A percentile compares a stretch with the other conserved stretches of the same genome.
Conservation (phyloP, 768 basidiomycete genomes). For the Guyanaporus albipodus region DNA sequence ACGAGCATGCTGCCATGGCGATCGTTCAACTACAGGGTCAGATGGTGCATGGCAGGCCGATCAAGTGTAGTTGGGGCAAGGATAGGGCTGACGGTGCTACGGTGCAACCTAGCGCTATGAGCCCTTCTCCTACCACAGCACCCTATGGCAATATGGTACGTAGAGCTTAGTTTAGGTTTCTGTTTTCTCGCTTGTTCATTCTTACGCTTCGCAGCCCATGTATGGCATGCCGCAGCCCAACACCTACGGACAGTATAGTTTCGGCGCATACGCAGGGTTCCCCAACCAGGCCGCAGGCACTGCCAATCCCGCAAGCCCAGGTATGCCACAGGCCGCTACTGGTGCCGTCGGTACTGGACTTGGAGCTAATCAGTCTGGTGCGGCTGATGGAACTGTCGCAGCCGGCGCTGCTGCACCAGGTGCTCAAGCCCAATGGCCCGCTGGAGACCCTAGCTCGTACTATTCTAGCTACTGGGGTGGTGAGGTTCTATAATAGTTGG, state of each 20-base stretch:
- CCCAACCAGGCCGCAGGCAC: constrained; percentile 54
- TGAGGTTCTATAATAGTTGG: constrained; percentile 32
- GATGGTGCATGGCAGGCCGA: constrained; percentile 94
- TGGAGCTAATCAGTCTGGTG: constrained; percentile 53
- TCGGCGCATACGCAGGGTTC: constrained; percentile 70
- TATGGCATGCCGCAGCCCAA: constrained; percentile 86
- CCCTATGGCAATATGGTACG: constrained; percentile 79
- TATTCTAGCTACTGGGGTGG: constrained; percentile 85
- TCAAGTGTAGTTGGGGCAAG: constrained; percentile 99
- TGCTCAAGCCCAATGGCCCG: constrained; percentile 74
- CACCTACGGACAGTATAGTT: constrained; percentile 71
- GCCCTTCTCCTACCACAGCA: constrained; percentile 55
- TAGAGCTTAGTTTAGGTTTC: background rate
- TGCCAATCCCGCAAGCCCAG: constrained; percentile 40
- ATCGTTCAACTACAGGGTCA: constrained; percentile 96
- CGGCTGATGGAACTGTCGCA: constrained; percentile 50
- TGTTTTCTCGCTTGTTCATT: background rate
- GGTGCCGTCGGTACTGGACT: constrained; percentile 53
- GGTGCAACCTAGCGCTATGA: constrained; percentile 48
- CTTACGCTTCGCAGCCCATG: constrained; percentile 56
- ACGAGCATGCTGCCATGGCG: constrained; percentile 97
- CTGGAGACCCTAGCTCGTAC: constrained; percentile 68
- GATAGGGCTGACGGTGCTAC: constrained; percentile 76
- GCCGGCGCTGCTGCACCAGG: constrained; percentile 47
- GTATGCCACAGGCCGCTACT: constrained; percentile 55